Evolutionary conservation across 345 rosid genomes (phyloP).

Genomic region (Pelargonium nanum): DNA sequence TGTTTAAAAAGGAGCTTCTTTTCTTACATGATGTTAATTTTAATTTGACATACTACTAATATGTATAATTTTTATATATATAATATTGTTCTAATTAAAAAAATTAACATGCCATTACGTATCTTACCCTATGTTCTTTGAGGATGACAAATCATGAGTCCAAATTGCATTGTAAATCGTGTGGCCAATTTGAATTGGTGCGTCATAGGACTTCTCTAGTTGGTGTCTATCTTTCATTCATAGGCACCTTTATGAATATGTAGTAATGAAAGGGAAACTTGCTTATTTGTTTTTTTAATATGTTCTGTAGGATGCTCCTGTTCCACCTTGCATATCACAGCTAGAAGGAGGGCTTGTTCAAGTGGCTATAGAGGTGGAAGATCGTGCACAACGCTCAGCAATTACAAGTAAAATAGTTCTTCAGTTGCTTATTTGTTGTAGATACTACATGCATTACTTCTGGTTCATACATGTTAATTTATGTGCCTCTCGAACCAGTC

Average conservation of each 20-base stretch:
- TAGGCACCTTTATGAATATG: background rate
- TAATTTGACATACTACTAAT: too few species aligned
- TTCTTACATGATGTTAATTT: too few species aligned
- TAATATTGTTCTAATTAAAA: too few species aligned
- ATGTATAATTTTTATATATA: too few species aligned
- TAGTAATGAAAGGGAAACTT: background rate
- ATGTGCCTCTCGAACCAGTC: background rate
- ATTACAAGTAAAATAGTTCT: conserved; percentile 49
- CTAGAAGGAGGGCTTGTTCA: conserved; percentile 91
- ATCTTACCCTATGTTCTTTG: too few species aligned
- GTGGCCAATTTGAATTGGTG: background rate
- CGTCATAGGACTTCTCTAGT: background rate
- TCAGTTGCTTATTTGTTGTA: background rate
- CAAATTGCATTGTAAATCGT: too few species aligned
- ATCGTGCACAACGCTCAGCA: conserved; percentile 89
- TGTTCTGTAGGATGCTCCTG: conserved; percentile 71
- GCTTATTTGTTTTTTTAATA: conserved; percentile 7
- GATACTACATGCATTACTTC: background rate
- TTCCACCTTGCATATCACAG: conserved; percentile 95
- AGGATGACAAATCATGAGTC: too few species aligned
- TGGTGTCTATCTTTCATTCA: background rate
- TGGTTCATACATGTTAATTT: background rate
- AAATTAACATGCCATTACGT: too few species aligned
- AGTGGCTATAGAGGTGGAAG: conserved; percentile 96
- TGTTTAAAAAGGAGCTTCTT: too few species aligned